phyloP scores from a whole-genome alignment of 2,329 filamentous ascomycete genomes.

The Aspergillus thermomutatus region DNA sequence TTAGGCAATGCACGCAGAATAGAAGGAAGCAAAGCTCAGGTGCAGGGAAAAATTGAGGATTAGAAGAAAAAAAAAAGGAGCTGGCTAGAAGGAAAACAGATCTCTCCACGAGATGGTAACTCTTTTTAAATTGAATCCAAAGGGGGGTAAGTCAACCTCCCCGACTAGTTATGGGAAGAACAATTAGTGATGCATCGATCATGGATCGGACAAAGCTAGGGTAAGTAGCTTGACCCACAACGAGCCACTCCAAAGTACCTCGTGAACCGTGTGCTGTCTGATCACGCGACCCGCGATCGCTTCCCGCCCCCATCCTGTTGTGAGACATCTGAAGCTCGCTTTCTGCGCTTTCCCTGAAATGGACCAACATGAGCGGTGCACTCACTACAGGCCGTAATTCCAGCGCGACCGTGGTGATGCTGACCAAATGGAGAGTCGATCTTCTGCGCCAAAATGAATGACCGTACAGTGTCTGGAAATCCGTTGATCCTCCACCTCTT shows the following conservation, averaged over 20 bases:
- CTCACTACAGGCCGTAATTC: conserved; percentile 2
- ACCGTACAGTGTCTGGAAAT: conserved; percentile 13
- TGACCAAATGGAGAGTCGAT: conserved; percentile 12
- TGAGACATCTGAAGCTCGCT: not conserved
- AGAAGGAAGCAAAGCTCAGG: no score
- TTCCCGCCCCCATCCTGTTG: not conserved
- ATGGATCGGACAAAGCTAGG: no score
- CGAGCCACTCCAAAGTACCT: not conserved
- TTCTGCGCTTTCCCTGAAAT: not conserved
- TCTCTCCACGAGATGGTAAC: not conserved
- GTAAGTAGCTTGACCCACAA: not conserved
- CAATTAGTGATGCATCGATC: no score
- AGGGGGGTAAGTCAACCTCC: no score
- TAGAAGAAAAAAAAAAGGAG: not conserved
- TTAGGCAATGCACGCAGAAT: not conserved
- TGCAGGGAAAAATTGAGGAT: no score
- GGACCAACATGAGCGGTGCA: conserved; percentile 4
- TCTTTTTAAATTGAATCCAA: not conserved
- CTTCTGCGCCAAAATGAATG: conserved; percentile 7
- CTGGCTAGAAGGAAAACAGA: not conserved
- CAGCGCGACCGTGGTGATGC: conserved; percentile 11
- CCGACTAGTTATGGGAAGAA: no score
- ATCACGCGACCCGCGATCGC: not conserved
- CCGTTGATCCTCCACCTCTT: conserved; percentile 15
- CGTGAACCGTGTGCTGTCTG: not conserved